Conservation (phyloP, 73 alveolate species). For the Tetrahymena thermophila region DNA sequence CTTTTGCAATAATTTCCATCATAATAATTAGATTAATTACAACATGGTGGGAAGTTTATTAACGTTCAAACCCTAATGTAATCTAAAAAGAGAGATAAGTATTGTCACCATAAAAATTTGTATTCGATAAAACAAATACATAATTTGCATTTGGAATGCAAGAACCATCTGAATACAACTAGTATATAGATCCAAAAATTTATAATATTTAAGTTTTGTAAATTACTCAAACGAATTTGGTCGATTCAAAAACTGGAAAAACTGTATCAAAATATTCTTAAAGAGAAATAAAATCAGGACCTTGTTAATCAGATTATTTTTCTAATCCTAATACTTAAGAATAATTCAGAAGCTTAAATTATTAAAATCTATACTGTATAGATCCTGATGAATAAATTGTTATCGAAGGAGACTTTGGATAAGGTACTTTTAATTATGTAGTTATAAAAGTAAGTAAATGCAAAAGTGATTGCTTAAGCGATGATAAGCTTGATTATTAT, state of each 20-base stretch:
- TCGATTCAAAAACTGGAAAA: background rate
- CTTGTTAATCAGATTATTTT: background rate
- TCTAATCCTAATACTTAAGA: background rate
- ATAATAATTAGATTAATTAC: background rate
- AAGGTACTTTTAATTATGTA: background rate
- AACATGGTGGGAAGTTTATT: background rate
- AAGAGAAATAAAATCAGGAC: background rate
- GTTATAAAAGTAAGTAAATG: background rate
- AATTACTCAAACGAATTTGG: background rate
- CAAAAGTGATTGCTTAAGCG: background rate
- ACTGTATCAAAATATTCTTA: background rate
- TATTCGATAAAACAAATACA: background rate
- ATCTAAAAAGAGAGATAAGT: background rate
- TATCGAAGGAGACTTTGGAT: background rate
- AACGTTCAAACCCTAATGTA: background rate
- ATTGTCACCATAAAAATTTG: background rate
- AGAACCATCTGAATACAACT: background rate
- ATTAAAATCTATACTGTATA: background rate
- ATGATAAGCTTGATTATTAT: background rate
- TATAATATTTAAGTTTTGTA: background rate
- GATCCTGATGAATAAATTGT: background rate
- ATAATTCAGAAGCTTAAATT: background rate
- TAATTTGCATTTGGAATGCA: background rate
- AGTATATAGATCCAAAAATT: background rate
- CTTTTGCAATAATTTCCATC: background rate